Percentiles rank a stretch among this genome's conserved stretches.
phyloP scores from a whole-genome alignment of 345 rosid species.

The Boechera divaricarpa region DNA sequence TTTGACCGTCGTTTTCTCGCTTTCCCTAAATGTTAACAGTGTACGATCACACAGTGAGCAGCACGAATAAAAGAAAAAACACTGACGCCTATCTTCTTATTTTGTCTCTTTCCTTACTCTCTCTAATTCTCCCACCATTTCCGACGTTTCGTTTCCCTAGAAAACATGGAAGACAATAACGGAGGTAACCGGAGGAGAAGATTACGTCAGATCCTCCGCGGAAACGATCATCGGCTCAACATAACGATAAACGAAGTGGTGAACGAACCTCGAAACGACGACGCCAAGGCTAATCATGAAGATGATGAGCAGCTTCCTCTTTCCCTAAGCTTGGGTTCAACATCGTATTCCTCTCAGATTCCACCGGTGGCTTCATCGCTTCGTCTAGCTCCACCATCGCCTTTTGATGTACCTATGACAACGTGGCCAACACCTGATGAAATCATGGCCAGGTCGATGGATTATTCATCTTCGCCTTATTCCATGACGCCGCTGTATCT shows the following conservation, averaged over 20 bases:
- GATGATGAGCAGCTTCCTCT: background rate
- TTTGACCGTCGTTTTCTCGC: background rate
- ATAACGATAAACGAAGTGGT: background rate
- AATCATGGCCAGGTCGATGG: background rate
- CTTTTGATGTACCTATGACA: background rate
- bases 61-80: constrained; percentile 1
- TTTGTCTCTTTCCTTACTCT: background rate
- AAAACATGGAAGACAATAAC: background rate
- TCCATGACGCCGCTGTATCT: background rate
- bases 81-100: constrained; percentile 7
- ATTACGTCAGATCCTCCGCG: constrained; percentile 1
- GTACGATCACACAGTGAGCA: background rate
- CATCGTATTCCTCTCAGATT: constrained; percentile 26
- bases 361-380: background rate
- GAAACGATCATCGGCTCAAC: background rate
- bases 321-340: constrained; percentile 22
- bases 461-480: background rate
- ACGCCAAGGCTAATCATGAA: background rate
- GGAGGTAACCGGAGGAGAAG: constrained; percentile 2
- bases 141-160: background rate
- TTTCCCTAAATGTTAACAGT: background rate
- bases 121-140: too few relatives aligned
- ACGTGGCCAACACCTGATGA: constrained; percentile 6
- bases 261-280: constrained; percentile 1
- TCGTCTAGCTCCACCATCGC: constrained; percentile 20